phyloP scores from a whole-genome alignment of 2,329 filamentous ascomycete genomes.

The Bipolaris gigantea region DNA sequence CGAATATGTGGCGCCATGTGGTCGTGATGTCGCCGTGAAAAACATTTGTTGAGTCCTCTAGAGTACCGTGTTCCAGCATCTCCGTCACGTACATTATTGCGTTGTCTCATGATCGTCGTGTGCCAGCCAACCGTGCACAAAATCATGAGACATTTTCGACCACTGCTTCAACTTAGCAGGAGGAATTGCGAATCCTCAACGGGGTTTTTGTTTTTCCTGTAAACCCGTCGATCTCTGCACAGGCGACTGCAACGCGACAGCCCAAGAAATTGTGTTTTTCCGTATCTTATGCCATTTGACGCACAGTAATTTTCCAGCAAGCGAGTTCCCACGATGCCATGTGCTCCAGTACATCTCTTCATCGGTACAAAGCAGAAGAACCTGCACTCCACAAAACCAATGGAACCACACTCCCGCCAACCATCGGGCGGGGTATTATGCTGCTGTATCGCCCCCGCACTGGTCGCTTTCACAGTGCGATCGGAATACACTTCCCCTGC shows the following conservation, averaged over 20 bases:
- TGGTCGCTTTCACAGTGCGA: slow-evolving; percentile 12
- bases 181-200: background rate
- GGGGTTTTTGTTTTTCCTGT: background rate
- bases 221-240: background rate
- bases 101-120: background rate
- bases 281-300: slow-evolving; percentile 3
- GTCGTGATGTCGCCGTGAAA: background rate
- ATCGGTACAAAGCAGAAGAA: slow-evolving; percentile 22
- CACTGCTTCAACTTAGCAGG: background rate
- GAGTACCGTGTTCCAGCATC: background rate
- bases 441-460: slow-evolving; percentile 3
- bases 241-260: background rate
- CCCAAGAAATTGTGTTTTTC: background rate
- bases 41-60: background rate
- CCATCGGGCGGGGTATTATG: background rate
- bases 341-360: background rate
- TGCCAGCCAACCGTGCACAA: no score
- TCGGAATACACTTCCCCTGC: background rate
- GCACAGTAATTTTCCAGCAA: slow-evolving; percentile 14
- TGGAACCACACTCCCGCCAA: slow-evolving; percentile 15
- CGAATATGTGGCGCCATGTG: background rate
- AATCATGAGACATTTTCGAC: background rate
- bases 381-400: slow-evolving; percentile 19
- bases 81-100: background rate
- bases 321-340: background rate